Conservation (phyloP, 2,329 filamentous ascomycete genomes). For the Sporothrix schenckii region DNA sequence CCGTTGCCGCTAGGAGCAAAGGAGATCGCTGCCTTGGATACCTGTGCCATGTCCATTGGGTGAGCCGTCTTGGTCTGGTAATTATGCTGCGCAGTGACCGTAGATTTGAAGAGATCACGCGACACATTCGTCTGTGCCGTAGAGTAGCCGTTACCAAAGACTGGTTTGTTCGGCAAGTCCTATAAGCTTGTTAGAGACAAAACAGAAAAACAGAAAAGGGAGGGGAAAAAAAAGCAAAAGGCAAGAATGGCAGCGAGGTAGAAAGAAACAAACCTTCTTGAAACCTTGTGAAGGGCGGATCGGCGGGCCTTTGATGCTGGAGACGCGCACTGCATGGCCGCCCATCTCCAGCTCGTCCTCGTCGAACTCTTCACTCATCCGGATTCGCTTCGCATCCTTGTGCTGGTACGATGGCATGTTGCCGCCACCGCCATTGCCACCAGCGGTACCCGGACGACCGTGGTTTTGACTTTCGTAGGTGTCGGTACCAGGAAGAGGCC, state of each 20-base stretch:
- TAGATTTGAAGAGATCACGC: conserved; percentile 66
- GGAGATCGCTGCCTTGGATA: conserved; percentile 84
- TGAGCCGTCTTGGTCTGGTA: conserved; percentile 65
- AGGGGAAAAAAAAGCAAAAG: conserved; percentile 54
- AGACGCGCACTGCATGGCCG: conserved; percentile 60
- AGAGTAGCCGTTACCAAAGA: conserved; percentile 64
- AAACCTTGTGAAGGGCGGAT: conserved; percentile 74
- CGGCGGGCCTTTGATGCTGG: conserved; percentile 74
- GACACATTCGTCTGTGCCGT: conserved; percentile 58
- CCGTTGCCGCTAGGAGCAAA: conserved; percentile 67
- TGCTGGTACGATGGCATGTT: conserved; percentile 65
- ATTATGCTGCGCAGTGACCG: conserved; percentile 68
- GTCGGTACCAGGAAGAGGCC: conserved; percentile 58
- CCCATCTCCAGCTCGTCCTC: conserved; percentile 58
- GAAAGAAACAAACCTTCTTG: conserved; percentile 63
- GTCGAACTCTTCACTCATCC: conserved; percentile 72
- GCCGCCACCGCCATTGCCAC: conserved; percentile 35
- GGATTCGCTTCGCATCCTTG: conserved; percentile 76
- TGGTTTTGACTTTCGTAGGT: conserved; percentile 27
- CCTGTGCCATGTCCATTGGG: conserved; percentile 81
- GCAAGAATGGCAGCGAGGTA: too few relatives aligned
- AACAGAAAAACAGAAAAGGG: background rate
- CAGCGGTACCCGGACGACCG: conserved; percentile 27
- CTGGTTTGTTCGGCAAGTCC: conserved; percentile 63
- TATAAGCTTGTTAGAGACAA: conserved; percentile 40